Evolutionary conservation across 2,329 filamentous ascomycete species (phyloP).

Genomic region (Aphanocladium album): DNA sequence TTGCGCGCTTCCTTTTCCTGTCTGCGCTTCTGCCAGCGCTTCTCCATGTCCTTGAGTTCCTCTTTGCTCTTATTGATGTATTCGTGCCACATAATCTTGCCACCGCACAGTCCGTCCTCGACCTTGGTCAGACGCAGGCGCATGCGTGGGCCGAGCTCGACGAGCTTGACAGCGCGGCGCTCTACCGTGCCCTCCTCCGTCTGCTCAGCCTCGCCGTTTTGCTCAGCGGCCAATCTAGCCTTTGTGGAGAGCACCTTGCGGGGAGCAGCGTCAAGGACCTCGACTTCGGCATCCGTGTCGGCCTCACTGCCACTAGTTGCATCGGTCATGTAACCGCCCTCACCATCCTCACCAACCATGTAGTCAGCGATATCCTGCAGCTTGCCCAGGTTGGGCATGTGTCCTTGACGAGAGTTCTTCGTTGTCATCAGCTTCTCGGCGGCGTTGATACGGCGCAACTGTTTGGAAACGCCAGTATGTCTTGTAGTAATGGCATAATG

Average conservation of each 20-base stretch:
- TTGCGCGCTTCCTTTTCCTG: conserved; percentile 78
- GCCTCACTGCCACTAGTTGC: conserved; percentile 80
- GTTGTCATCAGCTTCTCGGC: conserved; percentile 70
- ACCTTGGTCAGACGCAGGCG: conserved; percentile 87
- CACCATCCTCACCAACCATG: conserved; percentile 70
- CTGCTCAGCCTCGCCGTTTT: conserved; percentile 36
- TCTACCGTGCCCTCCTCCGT: conserved; percentile 59
- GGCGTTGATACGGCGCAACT: conserved; percentile 76
- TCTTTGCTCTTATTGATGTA: conserved; percentile 78
- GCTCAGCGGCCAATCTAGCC: conserved; percentile 37
- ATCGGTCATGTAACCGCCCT: conserved; percentile 80
- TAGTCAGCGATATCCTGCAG: conserved; percentile 93
- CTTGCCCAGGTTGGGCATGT: conserved; percentile 81
- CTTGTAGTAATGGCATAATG: conserved; percentile 96
- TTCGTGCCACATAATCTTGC: conserved; percentile 97
- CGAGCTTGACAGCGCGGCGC: conserved; percentile 82
- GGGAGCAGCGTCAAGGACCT: conserved; percentile 64
- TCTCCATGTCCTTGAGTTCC: conserved; percentile 74
- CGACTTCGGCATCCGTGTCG: conserved; percentile 93
- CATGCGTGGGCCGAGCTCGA: conserved; percentile 89
- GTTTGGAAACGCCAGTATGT: conserved; percentile 75
- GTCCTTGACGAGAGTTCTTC: conserved; percentile 58
- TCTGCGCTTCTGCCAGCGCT: conserved; percentile 71
- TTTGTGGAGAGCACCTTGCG: conserved; percentile 57
- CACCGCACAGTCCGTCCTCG: conserved; percentile 85